Conservation (phyloP, 2,329 filamentous ascomycete species). For the Nannizziopsis arthrosporioides region DNA sequence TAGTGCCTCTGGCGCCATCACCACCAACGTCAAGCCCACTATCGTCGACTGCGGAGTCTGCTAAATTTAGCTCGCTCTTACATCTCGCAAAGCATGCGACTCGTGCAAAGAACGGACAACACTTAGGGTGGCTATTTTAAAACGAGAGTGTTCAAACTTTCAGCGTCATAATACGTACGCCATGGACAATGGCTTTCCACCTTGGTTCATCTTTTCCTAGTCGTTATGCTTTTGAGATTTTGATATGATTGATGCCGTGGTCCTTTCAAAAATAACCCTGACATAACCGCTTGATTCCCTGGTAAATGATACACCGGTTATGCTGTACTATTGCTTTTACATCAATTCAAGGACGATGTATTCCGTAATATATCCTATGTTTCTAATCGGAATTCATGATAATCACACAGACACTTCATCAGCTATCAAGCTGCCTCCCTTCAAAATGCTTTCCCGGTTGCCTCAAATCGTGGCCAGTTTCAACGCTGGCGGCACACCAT, state of each 20-base stretch:
- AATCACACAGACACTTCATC: too few species aligned
- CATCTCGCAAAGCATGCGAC: conserved; percentile 1
- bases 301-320: conserved; percentile 10
- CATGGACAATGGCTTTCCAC: conserved; percentile 3
- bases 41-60: conserved; percentile 42
- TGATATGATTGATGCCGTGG: not conserved
- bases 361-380: too few species aligned
- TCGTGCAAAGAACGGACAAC: conserved; percentile 1
- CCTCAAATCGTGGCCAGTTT: too few species aligned
- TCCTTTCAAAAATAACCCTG: not conserved
- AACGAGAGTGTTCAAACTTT: conserved; percentile 6
- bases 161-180: conserved; percentile 5
- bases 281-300: conserved; percentile 9
- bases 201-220: not conserved
- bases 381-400: too few species aligned
- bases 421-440: too few species aligned
- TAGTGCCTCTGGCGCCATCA: conserved; percentile 40
- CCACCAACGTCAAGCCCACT: conserved; percentile 44
- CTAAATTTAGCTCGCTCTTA: conserved; percentile 23
- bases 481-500: too few species aligned
- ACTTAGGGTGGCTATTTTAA: conserved; percentile 11
- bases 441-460: too few species aligned
- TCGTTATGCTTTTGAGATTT: conserved; percentile 3
- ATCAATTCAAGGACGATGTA: not conserved
- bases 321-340: conserved; percentile 7